A percentile compares a stretch with the other conserved stretches of the same genome.
Conservation (phyloP, 768 basidiomycete genomes). For the Bullera alba region DNA sequence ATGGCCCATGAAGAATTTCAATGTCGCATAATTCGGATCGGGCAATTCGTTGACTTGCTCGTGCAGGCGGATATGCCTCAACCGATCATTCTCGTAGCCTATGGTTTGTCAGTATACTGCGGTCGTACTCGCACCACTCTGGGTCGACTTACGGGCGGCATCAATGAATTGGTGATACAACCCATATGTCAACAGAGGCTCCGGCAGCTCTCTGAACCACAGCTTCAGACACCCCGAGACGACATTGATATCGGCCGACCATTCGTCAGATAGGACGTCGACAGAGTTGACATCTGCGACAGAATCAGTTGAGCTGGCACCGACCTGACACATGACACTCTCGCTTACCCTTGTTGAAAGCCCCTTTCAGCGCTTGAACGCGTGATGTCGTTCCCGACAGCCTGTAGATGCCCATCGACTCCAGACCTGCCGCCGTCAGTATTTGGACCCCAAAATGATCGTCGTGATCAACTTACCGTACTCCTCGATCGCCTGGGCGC, state of each 20-base stretch:
- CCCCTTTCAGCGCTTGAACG: conserved; percentile 71
- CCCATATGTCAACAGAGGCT: conserved; percentile 74
- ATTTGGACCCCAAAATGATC: neutral
- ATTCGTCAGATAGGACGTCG: conserved; percentile 79
- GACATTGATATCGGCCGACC: conserved; percentile 90
- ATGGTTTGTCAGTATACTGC: conserved; percentile 51
- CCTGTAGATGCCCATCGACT: conserved; percentile 83
- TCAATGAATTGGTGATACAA: conserved; percentile 92
- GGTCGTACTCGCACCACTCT: neutral
- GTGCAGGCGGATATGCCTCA: conserved; percentile 91
- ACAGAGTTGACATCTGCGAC: neutral
- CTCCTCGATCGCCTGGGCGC: conserved; percentile 84
- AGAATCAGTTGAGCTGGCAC: neutral
- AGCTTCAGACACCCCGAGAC: conserved; percentile 89
- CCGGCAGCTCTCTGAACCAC: conserved; percentile 93
- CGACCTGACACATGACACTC: neutral
- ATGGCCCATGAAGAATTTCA: conserved; percentile 93
- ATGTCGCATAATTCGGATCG: conserved; percentile 95
- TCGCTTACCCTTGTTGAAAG: conserved; percentile 70
- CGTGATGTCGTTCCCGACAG: conserved; percentile 85
- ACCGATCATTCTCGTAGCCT: conserved; percentile 72
- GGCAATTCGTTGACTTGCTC: conserved; percentile 97
- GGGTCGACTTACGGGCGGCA: conserved; percentile 69
- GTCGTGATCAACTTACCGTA: conserved; percentile 59
- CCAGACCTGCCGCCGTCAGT: conserved; percentile 47